These are phyloP conservation scores for Naganishia vishniacii DNA, from an alignment of 768 basidiomycete species.

Conservation along the genomic window DNA sequence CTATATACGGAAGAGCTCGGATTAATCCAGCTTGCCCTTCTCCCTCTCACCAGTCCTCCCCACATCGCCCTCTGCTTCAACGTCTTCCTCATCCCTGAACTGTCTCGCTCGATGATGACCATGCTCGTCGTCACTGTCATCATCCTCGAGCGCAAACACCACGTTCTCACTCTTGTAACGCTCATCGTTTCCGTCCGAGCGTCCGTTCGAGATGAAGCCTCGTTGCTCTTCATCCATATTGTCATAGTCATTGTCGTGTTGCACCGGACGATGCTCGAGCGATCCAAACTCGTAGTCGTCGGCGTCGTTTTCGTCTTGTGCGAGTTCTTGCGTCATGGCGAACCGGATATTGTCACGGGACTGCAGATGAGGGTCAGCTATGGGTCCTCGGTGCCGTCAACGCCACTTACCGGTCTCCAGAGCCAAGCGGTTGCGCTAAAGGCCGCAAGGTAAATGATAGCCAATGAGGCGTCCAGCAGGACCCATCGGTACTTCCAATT, in stretches of 20 bases:
- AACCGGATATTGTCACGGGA: constrained; percentile 53
- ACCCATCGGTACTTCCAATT: constrained; percentile 91
- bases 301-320: constrained; percentile 88
- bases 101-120: constrained; percentile 7
- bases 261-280: constrained; percentile 12
- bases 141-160: constrained; percentile 29
- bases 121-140: constrained; percentile 25
- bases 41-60: neutral
- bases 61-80: constrained; percentile 6
- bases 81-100: constrained; percentile 17
- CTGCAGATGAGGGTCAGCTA: constrained; percentile 24
- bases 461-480: constrained; percentile 90
- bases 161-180: constrained; percentile 26
- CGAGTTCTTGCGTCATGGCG: constrained; percentile 92
- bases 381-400: constrained; percentile 52
- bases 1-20: too few relatives aligned
- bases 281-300: constrained; percentile 53
- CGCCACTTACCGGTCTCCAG: constrained; percentile 66
- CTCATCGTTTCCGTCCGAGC: neutral
- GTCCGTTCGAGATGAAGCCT: constrained; percentile 21
- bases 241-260: constrained; percentile 24
- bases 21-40: constrained; percentile 14
- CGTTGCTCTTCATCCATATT: constrained; percentile 25
- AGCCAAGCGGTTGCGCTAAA: constrained; percentile 78
- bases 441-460: constrained; percentile 74